phyloP scores from a whole-genome alignment of 164 flowering plant genomes.

The Nelumbo lutea region DNA sequence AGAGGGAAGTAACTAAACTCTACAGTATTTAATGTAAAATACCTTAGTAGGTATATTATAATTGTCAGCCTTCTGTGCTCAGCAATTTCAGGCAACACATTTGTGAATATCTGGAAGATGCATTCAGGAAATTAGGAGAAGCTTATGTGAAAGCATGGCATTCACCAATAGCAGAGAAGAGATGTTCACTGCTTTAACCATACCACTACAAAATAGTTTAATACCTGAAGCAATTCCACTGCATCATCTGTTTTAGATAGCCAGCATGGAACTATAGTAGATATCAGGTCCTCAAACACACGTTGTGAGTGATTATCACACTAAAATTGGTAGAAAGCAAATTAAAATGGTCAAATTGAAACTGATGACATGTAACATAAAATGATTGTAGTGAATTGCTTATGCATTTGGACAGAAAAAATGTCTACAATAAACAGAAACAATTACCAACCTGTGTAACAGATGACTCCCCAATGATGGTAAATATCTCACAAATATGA shows the following conservation, averaged over 20 bases:
- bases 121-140: slow-evolving; percentile 6
- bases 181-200: neutral
- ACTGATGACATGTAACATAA: neutral
- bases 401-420: too few relatives aligned
- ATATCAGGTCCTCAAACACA: slow-evolving; percentile 74
- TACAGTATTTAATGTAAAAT: neutral
- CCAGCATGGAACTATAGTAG: slow-evolving; percentile 81
- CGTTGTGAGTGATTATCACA: slow-evolving; percentile 60
- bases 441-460: slow-evolving; percentile 55
- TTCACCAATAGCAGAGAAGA: neutral
- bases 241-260: slow-evolving; percentile 37
- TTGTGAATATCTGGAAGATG: slow-evolving; percentile 56
- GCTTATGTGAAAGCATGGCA: neutral
- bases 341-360: neutral
- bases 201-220: neutral
- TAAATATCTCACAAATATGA: slow-evolving; percentile 54
- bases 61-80: slow-evolving; percentile 67
- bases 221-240: slow-evolving; percentile 69
- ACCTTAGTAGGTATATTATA: slow-evolving; percentile 62
- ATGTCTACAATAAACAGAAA: neutral
- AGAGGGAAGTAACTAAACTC: neutral
- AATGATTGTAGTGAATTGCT: neutral
- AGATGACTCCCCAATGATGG: slow-evolving; percentile 64
- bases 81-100: slow-evolving; percentile 66
- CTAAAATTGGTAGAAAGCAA: slow-evolving; percentile 26